Evolutionary conservation across 805 yeast genomes (phyloP), one percentile per base, ranked within the genome.

Genomic region (Sungouiella blattae): DNA sequence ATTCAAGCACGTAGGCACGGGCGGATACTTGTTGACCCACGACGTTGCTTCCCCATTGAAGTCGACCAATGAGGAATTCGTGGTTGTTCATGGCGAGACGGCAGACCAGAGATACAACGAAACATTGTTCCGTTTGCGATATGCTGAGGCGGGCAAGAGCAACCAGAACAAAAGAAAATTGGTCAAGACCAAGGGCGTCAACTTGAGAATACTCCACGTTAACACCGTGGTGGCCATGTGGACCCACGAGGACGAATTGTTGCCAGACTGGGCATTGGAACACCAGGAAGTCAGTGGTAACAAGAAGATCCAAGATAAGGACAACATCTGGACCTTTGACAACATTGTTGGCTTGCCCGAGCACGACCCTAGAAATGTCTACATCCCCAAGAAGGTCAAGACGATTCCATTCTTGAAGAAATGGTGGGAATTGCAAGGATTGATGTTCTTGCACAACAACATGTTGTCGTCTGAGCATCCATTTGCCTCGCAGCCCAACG

Each of bases 201-300:
- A 73, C 8, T 62, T 93, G 54, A 81, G 80, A 50, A 53, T 93
- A 16, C 64, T 88, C 40, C 98, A 93, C 57, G 82, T 78, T 16
- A 88, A 83, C 36, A 86, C 96, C 1, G 77, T 83, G 32, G 98
- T 94, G 29, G 91, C 96, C 13, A 75, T 93, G 77, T 89, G 96
- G 94, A 83, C 96, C 4, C 95, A 87, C 53, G 73, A 81, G 50
- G 95, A 86, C 52, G 80, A 75, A 39, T 57, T 77, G 28, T 75
- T 93, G 40, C 98, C 99, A 13, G 97, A 87, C 11, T 93, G 99
- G 99, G 98, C 84, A 1, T 85, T 79, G 57, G 65, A 68, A 35
- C 98, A 93, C 58, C 88, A 83, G 57, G 99, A 93, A 65, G 88
- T 93, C 40, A 87, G 93, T 57, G 98, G 98, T 56, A 87, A 85